These are phyloP conservation scores for Phanerochaete sordida DNA, from an alignment of 768 basidiomycete species.

Conservation along the genomic window DNA sequence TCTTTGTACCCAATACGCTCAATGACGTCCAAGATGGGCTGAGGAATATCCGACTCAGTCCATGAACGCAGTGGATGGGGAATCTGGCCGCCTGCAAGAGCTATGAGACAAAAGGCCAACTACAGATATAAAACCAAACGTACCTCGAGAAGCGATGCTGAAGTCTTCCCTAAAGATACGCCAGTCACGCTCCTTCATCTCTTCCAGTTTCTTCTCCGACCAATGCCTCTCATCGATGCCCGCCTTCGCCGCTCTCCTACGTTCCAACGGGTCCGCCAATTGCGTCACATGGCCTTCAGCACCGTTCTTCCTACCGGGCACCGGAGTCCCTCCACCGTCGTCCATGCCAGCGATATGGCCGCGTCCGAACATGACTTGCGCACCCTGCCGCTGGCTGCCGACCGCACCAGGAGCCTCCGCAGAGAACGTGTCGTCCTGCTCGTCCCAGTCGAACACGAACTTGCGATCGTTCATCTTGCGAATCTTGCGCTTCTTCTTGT, in stretches of 20 bases:
- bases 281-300: slow-evolving; percentile 34
- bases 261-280: slow-evolving; percentile 79
- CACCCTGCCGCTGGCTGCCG: slow-evolving; percentile 72
- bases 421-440: slow-evolving; percentile 89
- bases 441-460: slow-evolving; percentile 99
- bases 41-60: slow-evolving; percentile 83
- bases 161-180: slow-evolving; percentile 99
- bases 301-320: slow-evolving; percentile 31
- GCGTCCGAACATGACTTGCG: slow-evolving; percentile 86
- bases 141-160: slow-evolving; percentile 89
- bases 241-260: slow-evolving; percentile 73
- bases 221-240: slow-evolving; percentile 95
- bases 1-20: slow-evolving; percentile 95
- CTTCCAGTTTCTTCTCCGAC: slow-evolving; percentile 87
- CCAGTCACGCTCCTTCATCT: slow-evolving; percentile 99
- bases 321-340: slow-evolving; percentile 52
- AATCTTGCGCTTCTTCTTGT: slow-evolving; percentile 91
- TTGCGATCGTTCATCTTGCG: slow-evolving; percentile 95
- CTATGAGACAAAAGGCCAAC: too few relatives aligned
- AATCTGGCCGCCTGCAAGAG: slow-evolving; percentile 76
- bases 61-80: slow-evolving; percentile 93
- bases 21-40: slow-evolving; percentile 75
- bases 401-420: slow-evolving; percentile 71
- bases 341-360: slow-evolving; percentile 87
- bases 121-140: too few relatives aligned